Evolutionary conservation across 805 yeast species (phyloP).

Genomic region (Ogataea glucozyma): DNA sequence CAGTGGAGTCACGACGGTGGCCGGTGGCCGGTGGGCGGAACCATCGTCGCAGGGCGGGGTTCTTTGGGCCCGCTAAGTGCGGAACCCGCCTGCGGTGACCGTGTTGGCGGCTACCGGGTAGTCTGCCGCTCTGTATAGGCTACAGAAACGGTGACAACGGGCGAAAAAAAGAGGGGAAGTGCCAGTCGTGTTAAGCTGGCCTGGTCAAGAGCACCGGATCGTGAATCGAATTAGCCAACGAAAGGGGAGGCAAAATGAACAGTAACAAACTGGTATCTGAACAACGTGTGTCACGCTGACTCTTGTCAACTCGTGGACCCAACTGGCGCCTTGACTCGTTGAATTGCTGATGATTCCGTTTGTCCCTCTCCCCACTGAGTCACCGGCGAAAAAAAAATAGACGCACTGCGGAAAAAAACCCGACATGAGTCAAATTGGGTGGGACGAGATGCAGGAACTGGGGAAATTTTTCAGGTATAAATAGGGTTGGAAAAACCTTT

Average conservation of each 20-base stretch:
- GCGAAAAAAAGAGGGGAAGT: constrained; percentile 9
- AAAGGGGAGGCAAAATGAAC: not conserved
- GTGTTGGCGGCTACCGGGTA: not conserved
- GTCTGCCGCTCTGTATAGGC: not conserved
- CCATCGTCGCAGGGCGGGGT: constrained; percentile 3
- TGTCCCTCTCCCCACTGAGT: constrained; percentile 1
- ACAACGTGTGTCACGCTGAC: not conserved
- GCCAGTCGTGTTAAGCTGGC: not conserved
- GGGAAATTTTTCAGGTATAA: constrained; percentile 7
- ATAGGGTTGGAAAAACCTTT: constrained; percentile 2
- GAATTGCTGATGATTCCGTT: too few species aligned
- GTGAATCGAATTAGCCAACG: not conserved
- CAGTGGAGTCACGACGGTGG: not conserved
- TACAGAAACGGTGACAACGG: constrained; percentile 9
- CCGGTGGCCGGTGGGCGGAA: constrained; percentile 1
- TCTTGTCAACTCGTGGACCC: not conserved
- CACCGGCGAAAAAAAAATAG: not conserved
- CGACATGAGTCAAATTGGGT: constrained; percentile 1
- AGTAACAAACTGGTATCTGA: not conserved
- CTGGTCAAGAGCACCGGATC: not conserved
- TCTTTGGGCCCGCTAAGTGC: constrained; percentile 1
- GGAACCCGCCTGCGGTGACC: not conserved
- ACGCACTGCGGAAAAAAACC: constrained; percentile 3
- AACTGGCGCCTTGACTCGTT: too few species aligned
- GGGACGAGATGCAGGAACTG: constrained; percentile 8